Evolutionary conservation across 78 protist species (phyloP).

Genomic region (Emiliania huxleyi): DNA sequence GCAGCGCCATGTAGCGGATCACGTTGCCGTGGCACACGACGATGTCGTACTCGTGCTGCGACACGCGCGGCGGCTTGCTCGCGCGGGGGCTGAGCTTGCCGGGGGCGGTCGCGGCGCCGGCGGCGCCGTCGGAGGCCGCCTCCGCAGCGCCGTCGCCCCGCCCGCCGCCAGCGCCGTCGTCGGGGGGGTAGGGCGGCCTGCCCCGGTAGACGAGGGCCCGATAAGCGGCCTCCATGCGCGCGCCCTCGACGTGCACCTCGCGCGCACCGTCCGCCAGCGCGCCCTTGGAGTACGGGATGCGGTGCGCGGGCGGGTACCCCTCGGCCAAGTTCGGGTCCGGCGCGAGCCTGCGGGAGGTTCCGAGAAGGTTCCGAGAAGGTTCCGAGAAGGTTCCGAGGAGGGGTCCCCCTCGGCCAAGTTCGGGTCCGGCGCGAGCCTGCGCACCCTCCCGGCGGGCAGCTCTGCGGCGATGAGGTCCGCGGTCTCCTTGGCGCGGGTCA

Average conservation of each 20-base stretch:
- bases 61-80: no score
- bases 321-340: no score
- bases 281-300: not conserved
- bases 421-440: not conserved
- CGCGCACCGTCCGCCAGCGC: not conserved
- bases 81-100: not conserved
- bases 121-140: not conserved
- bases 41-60: slow-evolving; percentile 19
- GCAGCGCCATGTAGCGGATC: slow-evolving; percentile 37
- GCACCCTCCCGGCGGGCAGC: not conserved
- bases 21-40: slow-evolving; percentile 52
- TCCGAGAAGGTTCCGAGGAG: no score
- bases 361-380: no score
- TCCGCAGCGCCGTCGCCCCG: not conserved
- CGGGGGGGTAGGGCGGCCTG: not conserved
- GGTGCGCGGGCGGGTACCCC: not conserved
- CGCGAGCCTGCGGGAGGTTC: no score
- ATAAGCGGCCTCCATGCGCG: not conserved
- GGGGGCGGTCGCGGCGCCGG: not conserved
- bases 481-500: not conserved
- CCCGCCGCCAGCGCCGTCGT: no score
- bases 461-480: not conserved
- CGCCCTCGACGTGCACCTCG: not conserved
- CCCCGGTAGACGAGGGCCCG: not conserved
- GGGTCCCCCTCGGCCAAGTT: not conserved